Evolutionary conservation across 768 basidiomycete genomes (phyloP), one percentile per base, ranked within the genome.

Genomic region (Tubosaeta brunneosetosa): DNA sequence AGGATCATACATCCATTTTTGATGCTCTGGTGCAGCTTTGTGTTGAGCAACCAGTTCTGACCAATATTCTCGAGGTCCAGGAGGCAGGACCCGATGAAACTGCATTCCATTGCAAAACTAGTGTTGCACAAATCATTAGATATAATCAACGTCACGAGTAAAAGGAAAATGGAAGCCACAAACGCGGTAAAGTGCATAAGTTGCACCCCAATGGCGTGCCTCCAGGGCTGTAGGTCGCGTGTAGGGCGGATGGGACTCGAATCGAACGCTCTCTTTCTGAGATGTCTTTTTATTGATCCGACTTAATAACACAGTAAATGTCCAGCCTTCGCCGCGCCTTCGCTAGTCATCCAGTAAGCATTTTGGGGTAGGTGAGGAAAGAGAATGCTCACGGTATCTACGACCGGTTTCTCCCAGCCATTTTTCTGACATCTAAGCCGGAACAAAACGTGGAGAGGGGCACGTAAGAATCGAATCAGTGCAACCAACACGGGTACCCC

Each of bases 181-280:
- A 71, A 94, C 91, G 60, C 92, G 84, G 68, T 93, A 89, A 49
- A 95, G 71, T 37, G 89, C 88, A 61, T 89, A 92, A 3, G 86
- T 87, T 14, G 92, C 92, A 36, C 86, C 92, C 85, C 89, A 94
- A 64, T 97, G 94, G 50, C 85, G 87, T 27, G 93, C 92, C 70
- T 95, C 91, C 22, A 85, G 64, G 7, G 84, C 77, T n/a, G 84
- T 84, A 2, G 80, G 75, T 55, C 82, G 75, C 42, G 78, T 71
- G 58, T 88, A 80, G 6, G 85, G 78, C 1, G 89, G 87, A 63
- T 86, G 81, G 6, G 92, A 86, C 55, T 83, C 82, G 56, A 97
- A 69, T 43, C 81, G 76, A 14, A 92, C 84, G 5, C 72, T 77
- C 62, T 93, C 89, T 49, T 69, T 76, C 57, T 85, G 77, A 4